Base-by-base conservation (phyloP, 305 asterid species). In the Solanum hybrid region DNA sequence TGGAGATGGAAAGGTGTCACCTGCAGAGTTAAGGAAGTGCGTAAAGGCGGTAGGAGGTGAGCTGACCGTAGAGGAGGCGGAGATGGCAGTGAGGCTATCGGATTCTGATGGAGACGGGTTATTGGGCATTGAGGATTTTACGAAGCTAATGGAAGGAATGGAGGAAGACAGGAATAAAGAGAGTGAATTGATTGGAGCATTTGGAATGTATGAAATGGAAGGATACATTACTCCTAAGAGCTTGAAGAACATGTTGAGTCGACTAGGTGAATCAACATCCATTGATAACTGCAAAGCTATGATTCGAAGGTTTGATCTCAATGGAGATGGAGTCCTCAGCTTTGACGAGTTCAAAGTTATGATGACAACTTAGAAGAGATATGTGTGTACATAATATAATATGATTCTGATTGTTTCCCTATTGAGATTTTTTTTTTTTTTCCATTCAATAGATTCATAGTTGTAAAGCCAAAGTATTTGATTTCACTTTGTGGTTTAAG, bases 191-290 rank as follows among this genome's bases (percentile, higher is more conserved):
- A 92, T 92, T 51, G 93, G 40, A 89, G 96, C 96, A 26, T 94
- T 95, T 28, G 94, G 92, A 91, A 94, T 94, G 92, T 95, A 93
- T 89, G 96, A 94, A 92, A 92, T 83, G 89, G 96, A 94, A 46
- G 96, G 95, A 0, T 90, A 90, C 92, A 95, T 95, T 39, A 94
- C 95, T 40, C 91, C 96, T 18, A 94, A 87, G 92, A 96, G 96
- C 84, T 90, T 94, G 80, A 90, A 94, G 33, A 83, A n/a, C 83
- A 95, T 93, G 75, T 67, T 95, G 87, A 90, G 91, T 73, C 93
- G 95, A 76, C 96, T 94, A 5, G 95, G 97, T n/a, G 93, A 92
- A 26, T 89, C 31, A 83, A 94, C 91, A 77, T 83, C 96, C 76
- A 67, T 89, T 6, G 77, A 92, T 73, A 95, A 93, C 46, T 90